A percentile compares a stretch with the other conserved stretches of the same genome.
These are phyloP conservation scores for Purshia tridentata DNA, from an alignment of 306 rosid species.

Conservation along the genomic window DNA sequence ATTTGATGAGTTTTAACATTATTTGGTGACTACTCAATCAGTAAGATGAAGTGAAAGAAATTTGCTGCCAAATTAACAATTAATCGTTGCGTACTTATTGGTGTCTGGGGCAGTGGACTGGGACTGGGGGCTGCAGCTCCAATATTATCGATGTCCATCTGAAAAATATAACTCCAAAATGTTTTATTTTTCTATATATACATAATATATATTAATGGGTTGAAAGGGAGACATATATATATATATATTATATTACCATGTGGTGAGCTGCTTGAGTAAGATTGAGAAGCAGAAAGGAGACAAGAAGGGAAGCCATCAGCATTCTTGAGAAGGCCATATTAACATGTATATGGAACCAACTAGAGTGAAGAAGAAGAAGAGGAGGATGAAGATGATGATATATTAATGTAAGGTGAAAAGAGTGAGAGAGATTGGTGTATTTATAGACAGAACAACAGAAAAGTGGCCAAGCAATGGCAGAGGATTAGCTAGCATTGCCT, in stretches of 20 bases:
- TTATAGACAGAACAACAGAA: background rate
- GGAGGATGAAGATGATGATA: background rate
- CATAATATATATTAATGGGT: background rate
- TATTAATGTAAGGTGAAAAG: background rate
- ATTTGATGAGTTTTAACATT: too few relatives aligned
- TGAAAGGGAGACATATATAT: background rate
- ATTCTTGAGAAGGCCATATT: slow-evolving; percentile 20
- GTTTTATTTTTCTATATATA: background rate
- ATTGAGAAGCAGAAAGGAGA: slow-evolving; percentile 10
- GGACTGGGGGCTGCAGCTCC: slow-evolving; percentile 12
- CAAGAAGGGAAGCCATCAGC: slow-evolving; percentile 3
- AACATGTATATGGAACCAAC: background rate
- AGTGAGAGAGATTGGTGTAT: background rate
- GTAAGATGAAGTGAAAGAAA: too few relatives aligned
- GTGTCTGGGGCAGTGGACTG: background rate
- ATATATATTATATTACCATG: background rate
- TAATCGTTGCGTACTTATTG: too few relatives aligned
- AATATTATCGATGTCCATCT: background rate
- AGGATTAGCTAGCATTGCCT: background rate
- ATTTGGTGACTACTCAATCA: too few relatives aligned
- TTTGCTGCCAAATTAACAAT: too few relatives aligned
- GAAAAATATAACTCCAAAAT: background rate
- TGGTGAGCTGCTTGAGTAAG: slow-evolving; percentile 1
- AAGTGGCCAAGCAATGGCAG: background rate
- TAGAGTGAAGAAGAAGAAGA: background rate